Evolutionary conservation across 1,139 yeast species (phyloP), one percentile per base, ranked within the genome.

Genomic region (Kluyveromyces marxianus): DNA sequence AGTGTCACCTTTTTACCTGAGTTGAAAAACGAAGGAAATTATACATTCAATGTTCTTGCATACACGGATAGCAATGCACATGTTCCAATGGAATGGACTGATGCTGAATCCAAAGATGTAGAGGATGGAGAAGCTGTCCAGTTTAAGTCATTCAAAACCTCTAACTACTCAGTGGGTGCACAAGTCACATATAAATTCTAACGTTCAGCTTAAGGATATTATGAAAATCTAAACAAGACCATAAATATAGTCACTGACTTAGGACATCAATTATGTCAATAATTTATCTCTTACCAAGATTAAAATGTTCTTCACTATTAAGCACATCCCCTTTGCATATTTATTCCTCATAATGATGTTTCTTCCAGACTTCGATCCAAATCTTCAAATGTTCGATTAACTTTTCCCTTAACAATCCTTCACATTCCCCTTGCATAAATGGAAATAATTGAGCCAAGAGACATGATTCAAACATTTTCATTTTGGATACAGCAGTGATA

Each of bases 71-170:
- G 83, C 2, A 77, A 77, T 50, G 79, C 83, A 10, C 75, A 75
- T 35, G 83, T 84, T 3, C 96, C 96, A 0, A 69, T 72, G 27
- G 95, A 88, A 60, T 90, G 97, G 97, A 79, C 80, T 21, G 96
- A 89, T 59, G 77, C 90, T 4, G 88, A 80, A 56, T 74, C 79
- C 5, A 75, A 76, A 52, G 73, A 77, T 43, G 70, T 87, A 21
- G 62, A 62, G 25, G 80, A 81, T 38, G 76, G 77, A 3, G 78
- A 79, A 25, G 70, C 73, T 39, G 95, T 89, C 7, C 77, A 79
- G 56, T 79, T 89, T 56, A 73, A 85, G 46, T 72, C 81, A 27
- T 86, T 89, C 58, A 69, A 75, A 33, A 88, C 97, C 0, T 74
- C 73, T 47, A 71, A 76, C 29, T 95, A 87, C 62, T 74, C 77